Conservation (phyloP, 108 stramenopile genomes). For the Fistulifera pelliculosa region DNA sequence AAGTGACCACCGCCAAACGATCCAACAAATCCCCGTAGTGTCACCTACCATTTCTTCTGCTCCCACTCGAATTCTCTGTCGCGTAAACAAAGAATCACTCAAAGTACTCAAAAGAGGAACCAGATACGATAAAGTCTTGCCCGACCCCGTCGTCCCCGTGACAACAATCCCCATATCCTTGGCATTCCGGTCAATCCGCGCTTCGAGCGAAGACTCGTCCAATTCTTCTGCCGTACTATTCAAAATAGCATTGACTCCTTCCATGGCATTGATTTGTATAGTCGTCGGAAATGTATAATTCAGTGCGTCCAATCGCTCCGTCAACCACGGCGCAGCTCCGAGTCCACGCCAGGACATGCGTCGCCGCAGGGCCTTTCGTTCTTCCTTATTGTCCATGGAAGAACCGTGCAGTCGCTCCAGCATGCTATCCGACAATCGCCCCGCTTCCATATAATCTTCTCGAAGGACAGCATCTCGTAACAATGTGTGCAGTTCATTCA, state of each 20-base stretch:
- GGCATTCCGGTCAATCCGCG: slow-evolving; percentile 20
- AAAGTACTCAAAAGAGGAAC: slow-evolving; percentile 66
- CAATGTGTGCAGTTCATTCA: slow-evolving; percentile 79
- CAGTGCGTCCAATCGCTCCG: slow-evolving; percentile 57
- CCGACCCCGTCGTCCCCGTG: slow-evolving; percentile 38
- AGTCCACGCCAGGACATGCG: slow-evolving; percentile 71
- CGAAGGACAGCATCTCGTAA: slow-evolving; percentile 51
- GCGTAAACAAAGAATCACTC: slow-evolving; percentile 63
- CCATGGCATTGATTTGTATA: slow-evolving; percentile 82
- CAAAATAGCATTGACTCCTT: slow-evolving; percentile 66
- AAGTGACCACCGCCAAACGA: slow-evolving; percentile 55
- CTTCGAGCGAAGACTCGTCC: slow-evolving; percentile 50
- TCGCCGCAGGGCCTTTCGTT: slow-evolving; percentile 20
- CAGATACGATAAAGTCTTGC: slow-evolving; percentile 79
- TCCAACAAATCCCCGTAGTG: slow-evolving; percentile 62
- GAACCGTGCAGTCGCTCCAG: slow-evolving; percentile 37
- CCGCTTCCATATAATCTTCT: slow-evolving; percentile 61
- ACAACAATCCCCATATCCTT: slow-evolving; percentile 68
- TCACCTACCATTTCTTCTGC: slow-evolving; percentile 74
- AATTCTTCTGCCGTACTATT: slow-evolving; percentile 19
- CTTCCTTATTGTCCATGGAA: slow-evolving; percentile 15
- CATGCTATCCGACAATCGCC: slow-evolving; percentile 45
- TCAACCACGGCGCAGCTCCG: slow-evolving; percentile 77
- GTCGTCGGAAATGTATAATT: slow-evolving; percentile 75
- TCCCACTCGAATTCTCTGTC: slow-evolving; percentile 64